Percentiles rank a stretch among this genome's conserved stretches.
Conservation (phyloP, 305 asterid genomes). For the Fraxinus angustifolia region DNA sequence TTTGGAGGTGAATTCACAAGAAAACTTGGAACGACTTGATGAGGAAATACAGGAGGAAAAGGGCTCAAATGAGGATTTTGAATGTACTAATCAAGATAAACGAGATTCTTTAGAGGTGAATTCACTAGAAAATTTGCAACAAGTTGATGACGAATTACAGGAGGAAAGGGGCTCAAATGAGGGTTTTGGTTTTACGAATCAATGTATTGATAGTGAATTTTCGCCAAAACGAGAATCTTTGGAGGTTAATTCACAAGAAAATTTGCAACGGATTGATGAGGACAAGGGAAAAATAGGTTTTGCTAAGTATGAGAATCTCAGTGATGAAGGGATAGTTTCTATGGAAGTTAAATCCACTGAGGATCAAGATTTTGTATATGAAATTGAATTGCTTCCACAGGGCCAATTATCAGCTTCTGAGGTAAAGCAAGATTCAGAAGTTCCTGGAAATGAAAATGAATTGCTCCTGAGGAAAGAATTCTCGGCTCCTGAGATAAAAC, state of each 20-base stretch:
- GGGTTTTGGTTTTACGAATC: conserved; percentile 22
- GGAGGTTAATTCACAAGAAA: conserved; percentile 11
- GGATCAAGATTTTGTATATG: conserved; percentile 47
- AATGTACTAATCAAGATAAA: conserved; percentile 19
- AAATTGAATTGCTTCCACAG: conserved; percentile 36
- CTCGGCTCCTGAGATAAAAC: neutral
- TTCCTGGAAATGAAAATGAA: neutral
- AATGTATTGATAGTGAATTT: conserved; percentile 19
- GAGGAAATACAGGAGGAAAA: conserved; percentile 16
- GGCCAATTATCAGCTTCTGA: conserved; percentile 11
- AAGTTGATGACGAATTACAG: conserved; percentile 19
- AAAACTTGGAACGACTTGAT: conserved; percentile 12
- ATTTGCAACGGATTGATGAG: conserved; percentile 14
- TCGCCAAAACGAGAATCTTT: neutral
- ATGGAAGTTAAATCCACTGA: conserved; percentile 26
- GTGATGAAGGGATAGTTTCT: conserved; percentile 17
- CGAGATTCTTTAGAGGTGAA: conserved; percentile 1
- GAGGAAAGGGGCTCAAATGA: conserved; percentile 33
- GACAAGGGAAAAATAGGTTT: conserved; percentile 17
- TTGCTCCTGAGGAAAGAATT: neutral
- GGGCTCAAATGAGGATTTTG: conserved; percentile 33
- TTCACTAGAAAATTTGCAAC: conserved; percentile 12
- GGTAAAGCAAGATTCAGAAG: conserved; percentile 3
- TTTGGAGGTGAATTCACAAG: conserved; percentile 9
- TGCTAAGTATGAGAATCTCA: neutral